Base-by-base conservation (phyloP, 2,329 filamentous ascomycete genomes). In the Fusarium sp. region DNA sequence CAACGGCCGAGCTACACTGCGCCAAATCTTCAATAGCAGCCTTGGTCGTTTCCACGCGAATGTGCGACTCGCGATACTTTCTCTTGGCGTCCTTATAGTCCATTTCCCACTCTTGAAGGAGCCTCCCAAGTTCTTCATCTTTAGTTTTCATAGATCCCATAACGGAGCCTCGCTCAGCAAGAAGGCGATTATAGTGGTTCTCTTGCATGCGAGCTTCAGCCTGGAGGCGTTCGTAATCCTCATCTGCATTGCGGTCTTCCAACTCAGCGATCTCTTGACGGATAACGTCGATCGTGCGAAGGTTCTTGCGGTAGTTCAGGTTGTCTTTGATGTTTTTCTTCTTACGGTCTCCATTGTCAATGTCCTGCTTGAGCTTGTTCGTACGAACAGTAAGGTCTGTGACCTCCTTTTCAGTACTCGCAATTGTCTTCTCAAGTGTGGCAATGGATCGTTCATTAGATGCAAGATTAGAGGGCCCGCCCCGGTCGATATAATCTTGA, bases 301-400 rank as follows among this genome's bases (percentile, higher is more conserved):
- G 86, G 69, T 93, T 92, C 79, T 92, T 92, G 65, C 96, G 93
- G 80, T 95, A 97, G 71, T 91, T 91, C 58, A 98, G 85, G 77
- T 99, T 99, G 80, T 98, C 95, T 28, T 87, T 87, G 75, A 99
- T 97, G 72, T 94, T 95, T 77, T 94, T 92, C 83, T 95, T 96
- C 63, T 92, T 95, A 66, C 92, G 90, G 72, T 95, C 93, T 64
- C 94, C 93, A 78, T 95, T 94, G 76, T 91, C 90, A 58, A 95
- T 88, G 59, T 94, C 92, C 54, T 93, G 89, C 73, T 93, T 92
- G 57, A 97, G 88, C 75, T 91, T 91, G 82, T 97, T 96, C 69
- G 94, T 90, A 62, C 92, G 89, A 30, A 88, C 86, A 5, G 91
- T 92, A 59, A 96, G 84, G 50, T 90, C 85, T 18, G 84, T 84